Evolutionary conservation across 805 yeast genomes (phyloP).

Genomic region (Cyberlindnera maritima): DNA sequence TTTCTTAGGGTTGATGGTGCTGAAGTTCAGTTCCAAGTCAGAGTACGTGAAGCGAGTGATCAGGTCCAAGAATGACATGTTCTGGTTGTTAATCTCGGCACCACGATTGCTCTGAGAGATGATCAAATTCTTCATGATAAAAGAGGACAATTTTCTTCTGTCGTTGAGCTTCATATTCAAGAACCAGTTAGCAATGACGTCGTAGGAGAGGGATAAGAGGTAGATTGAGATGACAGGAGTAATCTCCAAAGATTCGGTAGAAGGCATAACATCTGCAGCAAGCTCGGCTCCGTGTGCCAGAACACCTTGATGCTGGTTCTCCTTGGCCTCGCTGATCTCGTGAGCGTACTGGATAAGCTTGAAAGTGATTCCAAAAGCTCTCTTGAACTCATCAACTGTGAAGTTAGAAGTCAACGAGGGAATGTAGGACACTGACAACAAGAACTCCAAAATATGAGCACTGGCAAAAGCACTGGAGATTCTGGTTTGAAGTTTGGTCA

Average conservation of each 20-base stretch:
- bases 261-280: slow-evolving; percentile 51
- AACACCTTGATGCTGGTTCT: slow-evolving; percentile 30
- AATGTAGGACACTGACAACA: slow-evolving; percentile 60
- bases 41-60: slow-evolving; percentile 64
- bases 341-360: slow-evolving; percentile 71
- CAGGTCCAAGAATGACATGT: slow-evolving; percentile 64
- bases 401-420: slow-evolving; percentile 69
- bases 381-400: slow-evolving; percentile 70
- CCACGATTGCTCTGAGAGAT: slow-evolving; percentile 36
- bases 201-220: slow-evolving; percentile 59
- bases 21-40: slow-evolving; percentile 53
- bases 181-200: slow-evolving; percentile 70
- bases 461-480: slow-evolving; percentile 67
- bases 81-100: slow-evolving; percentile 40
- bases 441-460: slow-evolving; percentile 73
- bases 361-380: slow-evolving; percentile 82
- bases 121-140: slow-evolving; percentile 55
- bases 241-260: slow-evolving; percentile 45
- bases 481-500: slow-evolving; percentile 72
- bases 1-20: slow-evolving; percentile 23
- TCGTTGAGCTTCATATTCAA: slow-evolving; percentile 57
- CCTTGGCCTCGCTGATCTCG: slow-evolving; percentile 37
- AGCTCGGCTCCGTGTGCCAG: slow-evolving; percentile 40
- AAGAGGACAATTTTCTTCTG: slow-evolving; percentile 59
- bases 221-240: slow-evolving; percentile 57